Conservation (phyloP, 2,329 filamentous ascomycete species). For the Aspergillus terreus region DNA sequence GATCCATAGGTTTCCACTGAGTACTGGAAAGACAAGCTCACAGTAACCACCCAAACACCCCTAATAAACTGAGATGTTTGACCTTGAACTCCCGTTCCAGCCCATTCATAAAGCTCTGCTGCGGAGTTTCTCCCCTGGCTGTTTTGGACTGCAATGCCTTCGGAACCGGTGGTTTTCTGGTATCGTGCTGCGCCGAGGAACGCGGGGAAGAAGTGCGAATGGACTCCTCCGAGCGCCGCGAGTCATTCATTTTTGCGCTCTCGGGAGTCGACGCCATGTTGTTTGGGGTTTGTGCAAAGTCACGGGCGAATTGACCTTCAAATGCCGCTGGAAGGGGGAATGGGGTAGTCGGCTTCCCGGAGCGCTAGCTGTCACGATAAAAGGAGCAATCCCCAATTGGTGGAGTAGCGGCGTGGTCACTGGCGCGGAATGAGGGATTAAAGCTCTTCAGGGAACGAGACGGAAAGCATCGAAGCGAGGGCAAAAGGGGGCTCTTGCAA, state of each 20-base stretch:
- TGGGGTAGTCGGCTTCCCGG: background rate
- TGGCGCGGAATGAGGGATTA: conserved; percentile 1
- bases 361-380: background rate
- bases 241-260: conserved; percentile 6
- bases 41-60: conserved; percentile 39
- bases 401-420: background rate
- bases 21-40: conserved; percentile 22
- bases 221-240: background rate
- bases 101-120: conserved; percentile 25
- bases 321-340: background rate
- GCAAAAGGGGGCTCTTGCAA: conserved; percentile 3
- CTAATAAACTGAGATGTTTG: conserved; percentile 36
- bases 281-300: background rate
- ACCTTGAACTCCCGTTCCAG: conserved; percentile 37
- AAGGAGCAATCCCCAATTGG: background rate
- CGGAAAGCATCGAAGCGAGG: conserved; percentile 12
- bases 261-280: conserved; percentile 4
- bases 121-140: conserved; percentile 22
- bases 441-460: background rate
- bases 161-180: conserved; percentile 7
- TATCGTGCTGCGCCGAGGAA: conserved; percentile 9
- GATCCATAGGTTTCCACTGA: background rate
- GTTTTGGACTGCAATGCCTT: conserved; percentile 12
- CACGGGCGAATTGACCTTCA: conserved; percentile 3
- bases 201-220: conserved; percentile 6